Conservation (phyloP, 441 rosid genomes). For the Populus hybrid region DNA sequence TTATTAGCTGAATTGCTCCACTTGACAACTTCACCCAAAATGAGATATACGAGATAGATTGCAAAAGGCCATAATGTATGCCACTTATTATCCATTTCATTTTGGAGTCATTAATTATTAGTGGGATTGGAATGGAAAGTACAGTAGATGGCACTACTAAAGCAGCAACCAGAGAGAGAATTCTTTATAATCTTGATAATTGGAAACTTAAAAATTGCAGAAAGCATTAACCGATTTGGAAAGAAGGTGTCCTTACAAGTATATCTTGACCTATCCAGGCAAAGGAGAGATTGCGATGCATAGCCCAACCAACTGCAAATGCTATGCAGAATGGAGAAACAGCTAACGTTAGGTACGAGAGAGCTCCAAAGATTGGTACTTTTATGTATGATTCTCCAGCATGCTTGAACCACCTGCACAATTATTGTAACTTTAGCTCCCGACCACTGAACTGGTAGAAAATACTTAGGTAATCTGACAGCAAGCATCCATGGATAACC, state of each 20-base stretch:
- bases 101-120: neutral
- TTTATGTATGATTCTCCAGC: conserved; percentile 72
- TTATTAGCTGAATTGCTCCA: conserved; percentile 15
- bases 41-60: neutral
- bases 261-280: conserved; percentile 99
- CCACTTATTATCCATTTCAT: neutral
- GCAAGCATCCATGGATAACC: neutral
- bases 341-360: conserved; percentile 85
- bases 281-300: conserved; percentile 48
- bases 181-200: neutral
- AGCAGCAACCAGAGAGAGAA: conserved; percentile 2
- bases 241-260: conserved; percentile 57
- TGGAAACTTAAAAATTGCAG: neutral
- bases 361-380: conserved; percentile 80
- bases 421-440: conserved; percentile 9
- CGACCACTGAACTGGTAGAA: neutral
- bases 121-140: neutral
- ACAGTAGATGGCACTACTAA: neutral
- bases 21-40: neutral
- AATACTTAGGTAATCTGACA: neutral
- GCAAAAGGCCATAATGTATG: neutral
- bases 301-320: conserved; percentile 91
- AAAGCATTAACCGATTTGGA: neutral
- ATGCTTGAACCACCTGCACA: conserved; percentile 70
- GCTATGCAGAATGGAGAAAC: conserved; percentile 90